Evolutionary conservation across 768 basidiomycete species (phyloP).

Genomic region (Cystobasidiopsis lactophilus): DNA sequence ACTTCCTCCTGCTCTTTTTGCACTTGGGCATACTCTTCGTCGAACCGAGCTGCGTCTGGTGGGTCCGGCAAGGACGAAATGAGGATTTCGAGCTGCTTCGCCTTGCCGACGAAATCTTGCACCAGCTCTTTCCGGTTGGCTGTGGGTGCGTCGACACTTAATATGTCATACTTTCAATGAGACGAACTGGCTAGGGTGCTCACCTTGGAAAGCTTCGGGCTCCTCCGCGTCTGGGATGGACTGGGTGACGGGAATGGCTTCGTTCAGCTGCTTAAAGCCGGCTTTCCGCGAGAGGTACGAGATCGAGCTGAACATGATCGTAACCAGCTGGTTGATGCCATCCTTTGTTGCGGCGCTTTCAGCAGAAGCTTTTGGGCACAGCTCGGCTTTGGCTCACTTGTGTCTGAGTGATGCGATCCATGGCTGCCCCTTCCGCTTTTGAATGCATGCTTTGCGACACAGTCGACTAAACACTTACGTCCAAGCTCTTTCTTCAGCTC

Average conservation of each 20-base stretch:
- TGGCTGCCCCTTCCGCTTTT: too few relatives aligned
- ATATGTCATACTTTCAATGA: background rate
- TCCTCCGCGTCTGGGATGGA: constrained; percentile 50
- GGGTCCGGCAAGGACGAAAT: constrained; percentile 38
- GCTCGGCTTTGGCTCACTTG: too few relatives aligned
- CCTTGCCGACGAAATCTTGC: constrained; percentile 56
- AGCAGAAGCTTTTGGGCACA: too few relatives aligned
- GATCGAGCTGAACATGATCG: constrained; percentile 66
- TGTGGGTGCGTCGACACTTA: constrained; percentile 21
- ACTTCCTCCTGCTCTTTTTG: constrained; percentile 49
- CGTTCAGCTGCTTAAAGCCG: constrained; percentile 54
- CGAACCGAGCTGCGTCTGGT: constrained; percentile 27
- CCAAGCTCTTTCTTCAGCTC: too few relatives aligned
- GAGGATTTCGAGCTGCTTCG: constrained; percentile 69
- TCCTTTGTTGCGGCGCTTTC: constrained; percentile 44
- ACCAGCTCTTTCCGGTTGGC: constrained; percentile 71
- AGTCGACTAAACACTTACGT: too few relatives aligned
- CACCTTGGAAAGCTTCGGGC: constrained; percentile 52
- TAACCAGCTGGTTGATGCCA: constrained; percentile 74
- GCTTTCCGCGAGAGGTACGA: constrained; percentile 55
- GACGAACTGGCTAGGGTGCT: background rate
- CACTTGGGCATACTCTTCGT: constrained; percentile 40
- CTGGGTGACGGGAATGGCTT: constrained; percentile 65
- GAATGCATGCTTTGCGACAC: too few relatives aligned
- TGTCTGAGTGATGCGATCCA: too few relatives aligned